phyloP scores from a whole-genome alignment of 495 filamentous ascomycete species.

The Copromyces sp. region DNA sequence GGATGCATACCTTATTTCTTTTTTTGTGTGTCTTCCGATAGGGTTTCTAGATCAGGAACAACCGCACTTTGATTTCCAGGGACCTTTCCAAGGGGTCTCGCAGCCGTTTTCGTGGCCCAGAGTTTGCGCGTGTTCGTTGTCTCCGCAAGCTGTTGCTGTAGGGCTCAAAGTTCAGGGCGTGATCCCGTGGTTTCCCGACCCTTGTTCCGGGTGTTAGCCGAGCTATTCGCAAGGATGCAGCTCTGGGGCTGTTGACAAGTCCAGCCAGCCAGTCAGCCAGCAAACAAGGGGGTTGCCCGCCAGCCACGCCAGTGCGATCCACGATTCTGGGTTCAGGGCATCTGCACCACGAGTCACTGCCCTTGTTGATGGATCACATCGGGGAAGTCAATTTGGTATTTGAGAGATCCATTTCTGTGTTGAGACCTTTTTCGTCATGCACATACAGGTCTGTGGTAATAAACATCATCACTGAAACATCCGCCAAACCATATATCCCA shows the following conservation, averaged over 20 bases:
- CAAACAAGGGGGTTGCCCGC: neutral
- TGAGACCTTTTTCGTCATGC: neutral
- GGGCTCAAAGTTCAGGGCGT: neutral
- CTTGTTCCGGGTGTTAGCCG: conserved; percentile 1
- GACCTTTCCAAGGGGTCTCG: neutral
- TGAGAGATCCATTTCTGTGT: neutral
- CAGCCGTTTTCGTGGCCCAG: neutral
- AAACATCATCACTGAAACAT: neutral
- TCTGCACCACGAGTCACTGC: neutral
- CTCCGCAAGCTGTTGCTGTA: neutral
- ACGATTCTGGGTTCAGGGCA: neutral
- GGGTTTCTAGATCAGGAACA: neutral
- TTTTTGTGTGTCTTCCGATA: neutral
- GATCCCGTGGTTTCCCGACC: conserved; percentile 5
- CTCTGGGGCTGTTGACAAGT: neutral
- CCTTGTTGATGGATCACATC: neutral
- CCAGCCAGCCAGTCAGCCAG: neutral
- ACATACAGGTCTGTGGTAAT: neutral
- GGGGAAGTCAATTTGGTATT: neutral
- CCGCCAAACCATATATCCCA: neutral
- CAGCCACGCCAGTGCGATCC: neutral
- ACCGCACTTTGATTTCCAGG: neutral
- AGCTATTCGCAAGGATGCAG: neutral
- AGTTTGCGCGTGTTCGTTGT: neutral
- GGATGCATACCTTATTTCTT: neutral